phyloP scores from a whole-genome alignment of 2,329 filamentous ascomycete species.

The Pyricularia pennisetigena region DNA sequence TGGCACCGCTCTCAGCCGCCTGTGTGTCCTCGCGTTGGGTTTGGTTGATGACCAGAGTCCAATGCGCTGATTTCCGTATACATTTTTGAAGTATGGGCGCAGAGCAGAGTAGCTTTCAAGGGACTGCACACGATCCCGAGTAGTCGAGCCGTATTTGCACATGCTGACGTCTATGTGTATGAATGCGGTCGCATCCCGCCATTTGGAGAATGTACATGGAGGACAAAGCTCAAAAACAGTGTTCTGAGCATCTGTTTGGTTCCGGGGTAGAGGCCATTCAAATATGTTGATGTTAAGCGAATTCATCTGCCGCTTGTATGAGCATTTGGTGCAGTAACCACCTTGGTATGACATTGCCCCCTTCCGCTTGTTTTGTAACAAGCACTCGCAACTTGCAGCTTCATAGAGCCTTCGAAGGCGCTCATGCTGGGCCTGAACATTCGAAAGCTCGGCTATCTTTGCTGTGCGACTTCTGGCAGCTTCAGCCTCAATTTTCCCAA shows the following conservation, averaged over 20 bases:
- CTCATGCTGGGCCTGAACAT: constrained; percentile 17
- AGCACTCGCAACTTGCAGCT: constrained; percentile 5
- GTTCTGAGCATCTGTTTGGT: constrained; percentile 23
- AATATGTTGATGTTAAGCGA: constrained; percentile 33
- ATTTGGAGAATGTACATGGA: constrained; percentile 29
- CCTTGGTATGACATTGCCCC: neutral
- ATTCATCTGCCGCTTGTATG: constrained; percentile 16
- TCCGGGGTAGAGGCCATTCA: constrained; percentile 44
- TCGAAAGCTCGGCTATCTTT: constrained; percentile 24
- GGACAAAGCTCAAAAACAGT: constrained; percentile 41
- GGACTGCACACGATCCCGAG: no score
- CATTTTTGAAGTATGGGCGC: neutral
- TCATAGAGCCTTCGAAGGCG: constrained; percentile 14
- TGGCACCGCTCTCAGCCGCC: constrained; percentile 12
- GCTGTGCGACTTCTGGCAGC: constrained; percentile 19
- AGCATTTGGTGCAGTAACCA: constrained; percentile 26
- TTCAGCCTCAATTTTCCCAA: constrained; percentile 23
- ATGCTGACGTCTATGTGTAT: constrained; percentile 29
- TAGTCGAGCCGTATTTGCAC: constrained; percentile 7
- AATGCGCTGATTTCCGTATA: constrained; percentile 11
- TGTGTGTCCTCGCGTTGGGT: constrained; percentile 24
- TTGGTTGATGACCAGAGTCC: constrained; percentile 24
- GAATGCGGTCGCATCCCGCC: constrained; percentile 38
- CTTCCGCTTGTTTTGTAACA: neutral
- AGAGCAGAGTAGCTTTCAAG: neutral